A percentile compares a stretch with the other conserved stretches of the same genome.
Evolutionary conservation across 495 filamentous ascomycete genomes (phyloP).

Genomic region (Lophium mytilinum): DNA sequence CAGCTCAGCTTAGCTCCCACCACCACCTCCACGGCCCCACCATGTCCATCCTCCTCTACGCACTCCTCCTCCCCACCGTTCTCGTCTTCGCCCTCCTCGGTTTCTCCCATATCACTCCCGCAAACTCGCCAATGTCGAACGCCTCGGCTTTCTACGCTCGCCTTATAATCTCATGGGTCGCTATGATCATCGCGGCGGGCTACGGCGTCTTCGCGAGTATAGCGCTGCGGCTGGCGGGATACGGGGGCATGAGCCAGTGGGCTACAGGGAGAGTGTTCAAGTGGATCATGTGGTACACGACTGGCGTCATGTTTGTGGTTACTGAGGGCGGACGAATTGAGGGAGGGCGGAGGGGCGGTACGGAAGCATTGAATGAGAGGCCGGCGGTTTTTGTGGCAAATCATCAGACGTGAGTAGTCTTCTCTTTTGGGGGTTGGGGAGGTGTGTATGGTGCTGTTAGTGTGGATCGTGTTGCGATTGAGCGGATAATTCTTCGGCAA

Average conservation of each 20-base stretch:
- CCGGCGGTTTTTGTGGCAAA: constrained; percentile 90
- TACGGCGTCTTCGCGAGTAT: constrained; percentile 76
- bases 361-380: constrained; percentile 33
- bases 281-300: constrained; percentile 63
- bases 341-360: constrained; percentile 15
- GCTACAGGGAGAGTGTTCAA: constrained; percentile 74
- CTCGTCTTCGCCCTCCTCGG: constrained; percentile 32
- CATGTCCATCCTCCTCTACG: constrained; percentile 21
- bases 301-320: constrained; percentile 76
- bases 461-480: neutral
- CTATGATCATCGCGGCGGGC: constrained; percentile 54
- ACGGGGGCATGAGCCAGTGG: constrained; percentile 76
- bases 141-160: constrained; percentile 57
- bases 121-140: constrained; percentile 36
- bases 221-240: constrained; percentile 59
- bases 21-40: neutral
- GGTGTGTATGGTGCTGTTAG: neutral
- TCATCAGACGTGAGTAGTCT: constrained; percentile 58
- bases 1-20: neutral
- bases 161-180: constrained; percentile 60
- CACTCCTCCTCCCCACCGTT: constrained; percentile 43
- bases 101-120: constrained; percentile 11
- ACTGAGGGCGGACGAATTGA: constrained; percentile 10
- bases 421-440: neutral
- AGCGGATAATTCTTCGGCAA: neutral